phyloP scores from a whole-genome alignment of 257 asterid genomes.

The Paraleonurus japonicus region DNA sequence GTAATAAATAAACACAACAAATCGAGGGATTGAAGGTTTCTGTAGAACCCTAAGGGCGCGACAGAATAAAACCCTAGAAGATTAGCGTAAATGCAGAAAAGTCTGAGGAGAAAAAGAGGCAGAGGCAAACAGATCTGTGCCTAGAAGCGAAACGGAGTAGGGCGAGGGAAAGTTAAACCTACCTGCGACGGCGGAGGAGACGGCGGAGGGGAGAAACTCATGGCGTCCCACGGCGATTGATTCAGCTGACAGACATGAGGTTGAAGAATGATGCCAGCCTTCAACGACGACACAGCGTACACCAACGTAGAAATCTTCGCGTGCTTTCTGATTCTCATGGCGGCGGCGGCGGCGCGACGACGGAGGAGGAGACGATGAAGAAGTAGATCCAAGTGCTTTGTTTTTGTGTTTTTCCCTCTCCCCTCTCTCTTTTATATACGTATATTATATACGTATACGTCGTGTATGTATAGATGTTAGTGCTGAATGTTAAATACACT shows the following conservation, averaged over 20 bases:
- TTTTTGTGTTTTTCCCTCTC: not conserved
- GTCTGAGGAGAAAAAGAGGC: not conserved
- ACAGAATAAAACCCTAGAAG: slow-evolving; percentile 54
- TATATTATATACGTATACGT: not conserved
- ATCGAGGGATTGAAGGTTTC: slow-evolving; percentile 30
- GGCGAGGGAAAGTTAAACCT: slow-evolving; percentile 7
- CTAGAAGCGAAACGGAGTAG: not conserved
- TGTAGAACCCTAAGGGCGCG: slow-evolving; percentile 50
- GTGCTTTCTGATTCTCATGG: slow-evolving; percentile 65
- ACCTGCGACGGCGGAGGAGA: slow-evolving; percentile 40
- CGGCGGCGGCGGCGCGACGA: not conserved
- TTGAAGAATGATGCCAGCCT: slow-evolving; percentile 18
- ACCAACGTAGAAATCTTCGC: slow-evolving; percentile 37
- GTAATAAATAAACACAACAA: slow-evolving; percentile 20
- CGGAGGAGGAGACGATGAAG: slow-evolving; percentile 34
- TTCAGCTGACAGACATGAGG: slow-evolving; percentile 50
- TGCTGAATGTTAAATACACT: not conserved
- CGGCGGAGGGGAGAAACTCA: slow-evolving; percentile 50
- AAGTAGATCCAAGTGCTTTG: slow-evolving; percentile 36
- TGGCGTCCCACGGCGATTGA: slow-evolving; percentile 80
- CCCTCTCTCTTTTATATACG: not conserved
- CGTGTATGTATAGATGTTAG: not conserved
- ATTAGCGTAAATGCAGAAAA: slow-evolving; percentile 31
- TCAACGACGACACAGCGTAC: slow-evolving; percentile 31
- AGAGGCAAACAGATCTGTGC: slow-evolving; percentile 32